Percentiles rank a stretch among this genome's conserved stretches.
Evolutionary conservation across 345 rosid species (phyloP).

Genomic region (Dovyalis caffra): DNA sequence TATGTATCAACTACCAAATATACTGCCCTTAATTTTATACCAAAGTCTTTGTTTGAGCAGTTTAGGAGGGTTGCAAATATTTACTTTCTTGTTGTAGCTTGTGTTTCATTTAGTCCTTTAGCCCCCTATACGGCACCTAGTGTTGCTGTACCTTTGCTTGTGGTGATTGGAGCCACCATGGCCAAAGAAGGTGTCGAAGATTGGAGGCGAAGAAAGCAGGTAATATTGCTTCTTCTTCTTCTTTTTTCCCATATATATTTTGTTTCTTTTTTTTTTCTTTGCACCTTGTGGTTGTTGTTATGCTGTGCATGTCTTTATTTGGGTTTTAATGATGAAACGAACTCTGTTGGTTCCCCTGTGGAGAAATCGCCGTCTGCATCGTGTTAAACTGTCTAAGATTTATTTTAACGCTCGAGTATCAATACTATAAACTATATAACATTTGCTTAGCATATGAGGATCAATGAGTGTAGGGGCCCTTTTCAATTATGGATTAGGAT

Average conservation of each 20-base stretch:
- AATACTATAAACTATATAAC: too few species aligned
- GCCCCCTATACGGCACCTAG: constrained; percentile 79
- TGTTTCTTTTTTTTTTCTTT: neutral
- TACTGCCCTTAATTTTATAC: constrained; percentile 65
- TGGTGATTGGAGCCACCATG: constrained; percentile 86
- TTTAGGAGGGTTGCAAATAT: constrained; percentile 93
- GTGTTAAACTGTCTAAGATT: too few species aligned
- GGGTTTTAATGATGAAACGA: neutral
- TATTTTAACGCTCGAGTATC: too few species aligned
- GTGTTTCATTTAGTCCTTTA: constrained; percentile 79
- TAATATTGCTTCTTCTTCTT: constrained; percentile 20
- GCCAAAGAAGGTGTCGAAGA: constrained; percentile 90
- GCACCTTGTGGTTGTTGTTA: neutral
- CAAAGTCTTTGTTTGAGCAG: constrained; percentile 96
- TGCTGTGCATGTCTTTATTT: neutral
- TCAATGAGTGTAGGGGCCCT: neutral
- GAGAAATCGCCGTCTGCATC: too few species aligned
- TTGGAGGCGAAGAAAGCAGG: constrained; percentile 74
- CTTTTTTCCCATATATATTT: neutral
- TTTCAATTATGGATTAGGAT: neutral
- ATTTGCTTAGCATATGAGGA: neutral
- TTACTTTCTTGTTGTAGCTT: constrained; percentile 86
- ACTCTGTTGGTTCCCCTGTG: too few species aligned
- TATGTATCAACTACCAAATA: constrained; percentile 91
- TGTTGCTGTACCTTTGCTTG: constrained; percentile 64